Evolutionary conservation across 805 yeast species (phyloP), one percentile per base, ranked within the genome.

Genomic region (Candida stauntonica): DNA sequence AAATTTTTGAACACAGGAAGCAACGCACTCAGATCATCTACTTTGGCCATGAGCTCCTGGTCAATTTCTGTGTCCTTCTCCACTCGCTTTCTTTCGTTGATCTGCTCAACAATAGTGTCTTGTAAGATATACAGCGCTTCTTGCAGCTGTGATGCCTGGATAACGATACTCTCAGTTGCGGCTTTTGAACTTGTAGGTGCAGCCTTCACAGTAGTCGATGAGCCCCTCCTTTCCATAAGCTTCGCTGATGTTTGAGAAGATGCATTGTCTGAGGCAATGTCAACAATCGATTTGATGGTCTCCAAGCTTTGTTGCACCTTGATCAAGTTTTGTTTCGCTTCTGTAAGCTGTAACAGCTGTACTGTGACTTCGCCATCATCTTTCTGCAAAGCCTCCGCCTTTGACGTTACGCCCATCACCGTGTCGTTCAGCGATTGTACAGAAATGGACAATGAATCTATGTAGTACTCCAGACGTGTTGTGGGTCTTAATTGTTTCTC

Each of bases 391-490:
- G 40, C 63, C 50, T 17, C 58, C 58, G 18, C 67, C 59, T 29
- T 40, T 12, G 18, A 57, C 0, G 42, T 21, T 3, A 50, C 39
- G 5, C 54, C 54, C 0, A 44, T 41, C 16, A 79, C 52, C 39
- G 78, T 80, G 5, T 67, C 64, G 32, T 75, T 72, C 28, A 82
- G 55, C 3, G 84, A 67, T 30, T 72, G 66, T 17, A 81, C 73
- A 0, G 86, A 72, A 36, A 77, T 73, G 13, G 74, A 68, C 33
- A 82, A 58, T 1, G 80, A 73, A 31, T 79, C 82, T 30, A 79
- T 61, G 52, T 81, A 81, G 56, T 81, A 81, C 47, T 81, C 83
- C 33, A 83, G 60, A 42, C 86, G 67, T 8, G 83, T 73, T 1
- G 77, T 68, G 7, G 74, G 72, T 20, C 56, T 52, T 17, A 62